Evolutionary conservation across 2,329 filamentous ascomycete genomes (phyloP), one percentile per base, ranked within the genome.

Genomic region (Calonectria pauciramosa): DNA sequence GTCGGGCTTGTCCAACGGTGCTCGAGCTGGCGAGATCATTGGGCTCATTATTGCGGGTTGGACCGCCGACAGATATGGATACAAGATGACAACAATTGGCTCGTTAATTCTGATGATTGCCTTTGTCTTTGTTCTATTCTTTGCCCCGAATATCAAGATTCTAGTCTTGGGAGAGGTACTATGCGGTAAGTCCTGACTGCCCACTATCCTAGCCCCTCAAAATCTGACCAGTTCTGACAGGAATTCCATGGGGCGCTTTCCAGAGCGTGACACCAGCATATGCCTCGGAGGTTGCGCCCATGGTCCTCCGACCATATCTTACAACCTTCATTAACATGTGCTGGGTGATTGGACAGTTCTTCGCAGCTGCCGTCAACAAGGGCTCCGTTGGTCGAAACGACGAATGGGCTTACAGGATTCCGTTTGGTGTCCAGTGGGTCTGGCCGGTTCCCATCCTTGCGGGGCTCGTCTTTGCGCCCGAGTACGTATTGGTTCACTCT

Each of bases 281-380:
- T 76, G 89, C 89, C 0, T 89, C 90, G 8, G 90, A 91, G 75
- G 85, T 89, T 14, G 85, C 86, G 5, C 87, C 87, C n/a, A 81
- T 86, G 59, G 86, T 86, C 2, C 85, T 91, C 2, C 84, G 90
- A 4, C 86, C 87, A 0, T 90, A 90, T 56, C 84, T 91, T 4
- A 91, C 89, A 0, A 89, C 88, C 0, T 90, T 89, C 68, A 88
- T 89, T 79, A 91, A 91, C 75, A 86, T 91, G 82, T 91, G 89
- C 76, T 91, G 89, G 88, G 88, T 90, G 4, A 88, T 91, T 63
- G 90, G 90, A 0, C 89, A 91, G 74, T 86, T 91, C 76, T 85
- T 90, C 59, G 86, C 86, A 0, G 86, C 87, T 0, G 88, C 86
- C 0, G 88, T 90, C 16, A 86, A 88, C 74, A 85, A 86, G 44